Base-by-base conservation (phyloP, 1,139 yeast genomes). In the Nakaseomyces uthaithaninus region DNA sequence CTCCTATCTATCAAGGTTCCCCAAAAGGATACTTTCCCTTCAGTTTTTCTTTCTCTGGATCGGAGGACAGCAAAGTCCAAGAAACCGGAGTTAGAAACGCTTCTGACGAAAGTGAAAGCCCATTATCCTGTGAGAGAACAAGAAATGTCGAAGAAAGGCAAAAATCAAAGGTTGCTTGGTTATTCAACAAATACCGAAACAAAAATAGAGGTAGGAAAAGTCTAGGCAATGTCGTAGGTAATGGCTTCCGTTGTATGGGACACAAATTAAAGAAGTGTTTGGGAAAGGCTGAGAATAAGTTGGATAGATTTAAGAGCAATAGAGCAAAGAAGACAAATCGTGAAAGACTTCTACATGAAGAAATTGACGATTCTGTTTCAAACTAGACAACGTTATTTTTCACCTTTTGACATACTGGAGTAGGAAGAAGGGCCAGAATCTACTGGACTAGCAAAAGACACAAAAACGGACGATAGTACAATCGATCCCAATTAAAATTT, bases 1-100 rank as follows among this genome's bases (percentile, higher is more conserved):
- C 33, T 16, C 33, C 33, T 16, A 22, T 22, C 11, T 19, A 20
- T 4, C 18, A 17, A 7, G 18, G 16, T 17, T 28, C 33, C 22
- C 33, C 33, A 2, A 28, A 28, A 11, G 33, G 33, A 28, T 28
- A 28, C 12, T 28, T 28, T 11, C 33, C 33, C 9, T 28, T 16
- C 4, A 17, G 11, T 12, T 28, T 28, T 17, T 22, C 33, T 16
- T 4, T 11, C 10, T 28, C 22, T 28, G 33, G 33, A 2, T 19
- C 22, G 14, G 22, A 28, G 10, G 33, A 20, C 12, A 22, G 14
- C 18, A 22, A 28, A 28, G 16, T 28, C 11, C 22, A 28, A 17
- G 33, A 17, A 17, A 17, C 18, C 3, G 18, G 33, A 17, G 22
- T 28, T 28, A 12, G 9, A 12, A 27, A 14, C 9, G 14, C 14